Evolutionary conservation across 2,329 filamentous ascomycete genomes (phyloP).

Genomic region (Bipolaris victoriae): DNA sequence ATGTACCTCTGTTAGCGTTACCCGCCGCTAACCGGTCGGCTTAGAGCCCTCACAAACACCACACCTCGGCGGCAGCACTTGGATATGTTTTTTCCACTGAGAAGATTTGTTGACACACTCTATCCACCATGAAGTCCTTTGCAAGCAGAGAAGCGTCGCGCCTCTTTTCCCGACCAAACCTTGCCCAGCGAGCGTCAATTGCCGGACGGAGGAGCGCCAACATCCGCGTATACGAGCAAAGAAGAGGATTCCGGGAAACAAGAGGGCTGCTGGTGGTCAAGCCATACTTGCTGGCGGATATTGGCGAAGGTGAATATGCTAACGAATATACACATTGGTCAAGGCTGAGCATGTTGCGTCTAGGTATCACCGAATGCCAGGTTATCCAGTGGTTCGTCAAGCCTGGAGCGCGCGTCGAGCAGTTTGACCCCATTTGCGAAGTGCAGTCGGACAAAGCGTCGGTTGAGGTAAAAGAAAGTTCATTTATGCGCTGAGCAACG

Average conservation of each 20-base stretch:
- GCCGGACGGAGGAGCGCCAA: constrained; percentile 28
- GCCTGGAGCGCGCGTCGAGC: constrained; percentile 91
- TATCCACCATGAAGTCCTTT: constrained; percentile 39
- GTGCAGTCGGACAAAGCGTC: constrained; percentile 97
- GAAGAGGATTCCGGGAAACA: constrained; percentile 50
- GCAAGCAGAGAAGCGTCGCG: constrained; percentile 40
- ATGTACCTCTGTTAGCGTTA: neutral
- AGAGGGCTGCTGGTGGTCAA: constrained; percentile 63
- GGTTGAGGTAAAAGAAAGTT: constrained; percentile 55
- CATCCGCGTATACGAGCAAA: constrained; percentile 31
- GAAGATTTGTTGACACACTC: constrained; percentile 15
- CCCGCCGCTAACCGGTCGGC: constrained; percentile 25
- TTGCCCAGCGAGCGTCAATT: constrained; percentile 31
- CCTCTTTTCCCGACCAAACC: constrained; percentile 33
- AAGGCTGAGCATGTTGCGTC: constrained; percentile 15
- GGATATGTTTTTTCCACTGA: constrained; percentile 31
- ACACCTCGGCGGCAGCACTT: constrained; percentile 29
- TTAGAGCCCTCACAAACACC: constrained; percentile 22
- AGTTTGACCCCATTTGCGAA: constrained; percentile 97
- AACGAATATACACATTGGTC: neutral
- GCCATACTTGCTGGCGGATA: constrained; percentile 82
- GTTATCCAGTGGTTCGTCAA: constrained; percentile 99
- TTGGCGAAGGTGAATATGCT: constrained; percentile 73
- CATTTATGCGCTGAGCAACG: neutral
- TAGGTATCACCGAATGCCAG: constrained; percentile 96